phyloP scores from a whole-genome alignment of 202 grass and related monocot species.

The Carex arenaria region DNA sequence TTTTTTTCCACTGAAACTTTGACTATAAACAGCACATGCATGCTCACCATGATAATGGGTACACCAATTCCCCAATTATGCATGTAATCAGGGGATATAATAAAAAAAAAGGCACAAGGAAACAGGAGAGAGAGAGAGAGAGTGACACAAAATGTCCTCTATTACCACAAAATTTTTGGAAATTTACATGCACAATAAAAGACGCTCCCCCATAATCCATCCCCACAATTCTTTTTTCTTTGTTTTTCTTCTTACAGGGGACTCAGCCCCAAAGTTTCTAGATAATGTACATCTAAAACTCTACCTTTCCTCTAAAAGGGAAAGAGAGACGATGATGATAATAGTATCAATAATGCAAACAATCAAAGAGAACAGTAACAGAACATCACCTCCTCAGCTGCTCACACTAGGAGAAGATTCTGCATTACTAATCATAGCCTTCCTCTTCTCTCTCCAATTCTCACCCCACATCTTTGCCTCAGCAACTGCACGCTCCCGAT shows the following conservation, averaged over 20 bases:
- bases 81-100: background rate
- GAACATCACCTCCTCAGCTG: conserved; percentile 23
- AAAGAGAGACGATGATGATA: conserved; percentile 36
- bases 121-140: background rate
- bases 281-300: conserved; percentile 73
- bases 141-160: conserved; percentile 25
- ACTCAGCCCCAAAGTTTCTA: conserved; percentile 7
- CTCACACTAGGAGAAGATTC: conserved; percentile 37
- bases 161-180: conserved; percentile 75
- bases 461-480: conserved; percentile 93
- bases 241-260: conserved; percentile 13
- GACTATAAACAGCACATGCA: background rate
- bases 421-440: conserved; percentile 33
- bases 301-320: conserved; percentile 19
- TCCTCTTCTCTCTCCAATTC: conserved; percentile 87
- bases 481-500: conserved; percentile 62
- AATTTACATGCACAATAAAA: conserved; percentile 73
- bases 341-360: conserved; percentile 13
- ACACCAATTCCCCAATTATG: background rate
- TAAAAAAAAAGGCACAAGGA: background rate
- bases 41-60: background rate
- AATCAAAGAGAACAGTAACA: background rate
- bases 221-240: conserved; percentile 6
- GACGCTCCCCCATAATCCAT: conserved; percentile 18
- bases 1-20: background rate